Evolutionary conservation across 108 stramenopile genomes (phyloP), one percentile per base, ranked within the genome.

Genomic region (Thalassiosira profunda): DNA sequence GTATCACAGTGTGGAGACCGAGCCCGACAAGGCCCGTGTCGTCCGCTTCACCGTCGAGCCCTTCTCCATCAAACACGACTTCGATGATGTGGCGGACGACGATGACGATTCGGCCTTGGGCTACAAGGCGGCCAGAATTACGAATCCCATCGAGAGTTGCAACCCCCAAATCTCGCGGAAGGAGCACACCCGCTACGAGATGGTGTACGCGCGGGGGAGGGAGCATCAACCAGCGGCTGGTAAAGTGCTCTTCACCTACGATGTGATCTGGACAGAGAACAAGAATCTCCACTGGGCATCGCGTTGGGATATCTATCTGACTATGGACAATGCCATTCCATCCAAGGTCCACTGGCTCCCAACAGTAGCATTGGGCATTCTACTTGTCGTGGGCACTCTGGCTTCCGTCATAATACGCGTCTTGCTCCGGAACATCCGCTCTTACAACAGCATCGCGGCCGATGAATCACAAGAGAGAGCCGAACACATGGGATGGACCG

Each of bases 381-480:
- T 98, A 30, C 82, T 98, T 63, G 98, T 99, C 82, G 97, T 98
- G 28, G 70, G 91, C 48, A 96, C 97, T 31, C 78, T 99, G 9
- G 84, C 90, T 3, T 92, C 91, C 60, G 98, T 98, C 97, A 93
- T 99, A 74, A 93, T 88, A 45, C 88, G 95, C 49, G 98, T 98
- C 74, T 82, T 99, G 35, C 58, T 97, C 0, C 88, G 98, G 20
- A 96, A 96, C 59, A 74, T 99, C 15, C 76, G 86, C 25, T 78
- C 93, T 14, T 98, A 98, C 90, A 96, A 94, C 68, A 84, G 86
- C 21, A 48, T 97, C 15, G 83, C 93, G 3, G 85, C 93, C 12
- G 98, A 97, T 59, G 98, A 99, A 85, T n/a, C n/a, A n/a, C n/a
- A n/a, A n/a, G 97, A 97, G 64, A 88, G 93, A 81, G 94, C 92